These are phyloP conservation scores for Coemansia nantahalensis DNA, from an alignment of 192 early-diverging fungal genomes.

Conservation along the genomic window DNA sequence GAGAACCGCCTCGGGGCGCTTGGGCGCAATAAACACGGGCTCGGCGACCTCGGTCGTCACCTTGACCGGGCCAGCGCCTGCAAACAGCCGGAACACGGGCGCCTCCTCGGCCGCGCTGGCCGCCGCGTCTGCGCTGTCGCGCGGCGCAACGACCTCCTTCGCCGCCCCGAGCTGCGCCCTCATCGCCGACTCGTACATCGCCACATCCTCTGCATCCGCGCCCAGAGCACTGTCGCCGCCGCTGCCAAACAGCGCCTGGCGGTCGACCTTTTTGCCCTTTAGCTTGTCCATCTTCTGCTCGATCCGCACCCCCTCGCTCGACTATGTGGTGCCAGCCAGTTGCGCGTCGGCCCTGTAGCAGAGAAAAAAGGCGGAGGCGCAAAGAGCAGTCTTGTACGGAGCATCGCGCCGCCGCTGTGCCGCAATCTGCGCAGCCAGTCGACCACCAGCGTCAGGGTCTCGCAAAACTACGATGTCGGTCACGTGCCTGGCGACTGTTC, in stretches of 20 bases:
- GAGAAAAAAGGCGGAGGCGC: too few species aligned
- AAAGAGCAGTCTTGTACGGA: too few species aligned
- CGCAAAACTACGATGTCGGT: neutral
- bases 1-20: conserved; percentile 24
- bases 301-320: neutral
- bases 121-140: neutral
- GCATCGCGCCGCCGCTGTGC: too few species aligned
- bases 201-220: conserved; percentile 34
- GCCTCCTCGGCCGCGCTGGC: neutral
- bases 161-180: conserved; percentile 20
- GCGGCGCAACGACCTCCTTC: neutral
- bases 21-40: conserved; percentile 16
- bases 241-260: conserved; percentile 33
- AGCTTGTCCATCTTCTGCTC: conserved; percentile 2
- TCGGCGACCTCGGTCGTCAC: conserved; percentile 23
- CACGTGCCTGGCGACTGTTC: neutral
- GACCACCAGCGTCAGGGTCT: too few species aligned
- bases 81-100: conserved; percentile 45
- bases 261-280: conserved; percentile 33
- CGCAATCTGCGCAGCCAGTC: too few species aligned
- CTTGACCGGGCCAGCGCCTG: conserved; percentile 36
- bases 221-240: neutral
- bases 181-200: conserved; percentile 43
- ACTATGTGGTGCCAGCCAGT: too few species aligned
- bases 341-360: too few species aligned